Base-by-base conservation (phyloP, 495 filamentous ascomycete species). In the Neohortaea acidophila region DNA sequence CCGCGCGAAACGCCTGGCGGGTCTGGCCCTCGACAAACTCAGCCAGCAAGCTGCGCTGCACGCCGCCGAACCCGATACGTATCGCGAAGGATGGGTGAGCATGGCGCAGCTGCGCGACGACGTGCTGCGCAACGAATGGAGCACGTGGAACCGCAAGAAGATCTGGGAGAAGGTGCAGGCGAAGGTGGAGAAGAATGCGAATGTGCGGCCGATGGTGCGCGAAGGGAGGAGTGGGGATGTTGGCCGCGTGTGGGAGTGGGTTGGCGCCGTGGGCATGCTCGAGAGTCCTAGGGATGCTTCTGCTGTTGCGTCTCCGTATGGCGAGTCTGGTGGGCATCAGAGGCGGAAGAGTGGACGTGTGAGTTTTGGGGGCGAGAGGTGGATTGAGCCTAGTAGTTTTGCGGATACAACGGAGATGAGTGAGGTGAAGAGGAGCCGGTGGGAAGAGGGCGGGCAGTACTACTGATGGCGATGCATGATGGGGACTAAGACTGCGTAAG, bases 201-300 rank as follows among this genome's bases (percentile, higher is more conserved):
- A 97, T 51, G 81, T 97, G 6, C 70, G 89, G 23, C 79, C 82
- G 0, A 75, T 79, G 18, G 79, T 89, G 41, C 68, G 85, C 15
- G 86, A 96, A 60, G 70, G 77, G 28, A 67, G 75, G 33, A 80
- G 70, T 45, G 89, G 89, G 13, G 89, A 99, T 54, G 72, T 94
- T 36, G 75, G 80, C 11, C 69, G 83, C 33, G 77, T 81, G 13
- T 99, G 89, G 89, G 87, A 93, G 55, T 99, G 89, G 89, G 86
- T 94, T 54, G 89, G 89, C 0, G 67, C 73, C 7, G 60, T 68
- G 7, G 35, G 38, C n/a, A 22, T 39, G 41, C 14, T 49, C 18
- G 46, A 44, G 41, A 43, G 41, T 12, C 33, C 33, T n/a, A n/a
- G n/a, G n/a, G n/a, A n/a, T n/a, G n/a, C n/a, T n/a, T n/a, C n/a